These are phyloP conservation scores for Lasiosphaeriaceae sp. DNA, from an alignment of 495 filamentous ascomycete genomes.

Conservation along the genomic window DNA sequence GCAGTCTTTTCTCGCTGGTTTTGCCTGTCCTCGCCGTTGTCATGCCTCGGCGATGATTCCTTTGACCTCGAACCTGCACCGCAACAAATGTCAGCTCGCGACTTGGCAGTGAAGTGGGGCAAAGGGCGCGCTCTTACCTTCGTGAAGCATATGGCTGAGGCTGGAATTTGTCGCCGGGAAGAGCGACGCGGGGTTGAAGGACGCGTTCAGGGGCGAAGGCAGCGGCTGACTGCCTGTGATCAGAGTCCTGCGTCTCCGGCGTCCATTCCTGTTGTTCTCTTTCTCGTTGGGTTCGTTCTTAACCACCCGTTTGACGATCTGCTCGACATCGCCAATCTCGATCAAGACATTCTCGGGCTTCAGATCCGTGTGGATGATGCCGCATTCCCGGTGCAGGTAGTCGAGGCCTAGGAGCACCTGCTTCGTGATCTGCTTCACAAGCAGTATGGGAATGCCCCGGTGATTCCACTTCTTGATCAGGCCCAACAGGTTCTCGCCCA, in stretches of 20 bases:
- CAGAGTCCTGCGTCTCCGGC: constrained; percentile 82
- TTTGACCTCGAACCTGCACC: constrained; percentile 49
- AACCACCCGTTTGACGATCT: constrained; percentile 92
- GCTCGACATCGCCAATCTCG: constrained; percentile 97
- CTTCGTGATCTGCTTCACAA: constrained; percentile 98
- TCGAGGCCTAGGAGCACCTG: constrained; percentile 94
- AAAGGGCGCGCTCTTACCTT: constrained; percentile 46
- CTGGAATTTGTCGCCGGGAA: constrained; percentile 70
- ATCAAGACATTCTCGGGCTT: constrained; percentile 99
- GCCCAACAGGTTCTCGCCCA: constrained; percentile 92
- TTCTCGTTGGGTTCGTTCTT: constrained; percentile 78
- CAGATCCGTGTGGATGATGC: constrained; percentile 97
- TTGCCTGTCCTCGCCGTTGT: constrained; percentile 63
- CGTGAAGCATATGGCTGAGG: constrained; percentile 78
- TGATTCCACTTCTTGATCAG: constrained; percentile 99
- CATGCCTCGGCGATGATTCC: constrained; percentile 42
- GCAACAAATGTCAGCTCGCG: background rate
- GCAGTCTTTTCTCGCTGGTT: constrained; percentile 90
- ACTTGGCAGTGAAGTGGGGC: background rate
- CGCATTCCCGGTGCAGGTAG: constrained; percentile 95
- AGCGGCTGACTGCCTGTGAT: constrained; percentile 97
- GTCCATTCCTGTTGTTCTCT: constrained; percentile 91
- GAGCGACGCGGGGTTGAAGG: constrained; percentile 72
- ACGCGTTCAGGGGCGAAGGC: constrained; percentile 90
- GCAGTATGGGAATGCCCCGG: constrained; percentile 87